These are phyloP conservation scores for Petunia hybrid DNA, from an alignment of 305 asterid species.

Conservation along the genomic window DNA sequence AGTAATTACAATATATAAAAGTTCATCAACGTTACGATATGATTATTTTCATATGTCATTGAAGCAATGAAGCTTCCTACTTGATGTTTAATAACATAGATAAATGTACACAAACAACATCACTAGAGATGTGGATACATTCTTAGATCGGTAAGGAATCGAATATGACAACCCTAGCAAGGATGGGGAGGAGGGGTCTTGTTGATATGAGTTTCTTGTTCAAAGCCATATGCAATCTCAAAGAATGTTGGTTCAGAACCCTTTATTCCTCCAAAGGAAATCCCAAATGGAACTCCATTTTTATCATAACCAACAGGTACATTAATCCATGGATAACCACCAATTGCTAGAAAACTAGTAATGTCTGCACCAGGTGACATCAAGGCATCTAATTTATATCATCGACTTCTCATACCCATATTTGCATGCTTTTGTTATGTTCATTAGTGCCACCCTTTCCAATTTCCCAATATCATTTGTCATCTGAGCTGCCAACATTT, in stretches of 20 bases:
- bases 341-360: background rate
- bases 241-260: slow-evolving; percentile 56
- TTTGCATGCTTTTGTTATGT: slow-evolving; percentile 44
- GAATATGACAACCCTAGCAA: background rate
- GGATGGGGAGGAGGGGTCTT: slow-evolving; percentile 52
- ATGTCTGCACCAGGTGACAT: slow-evolving; percentile 35
- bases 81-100: no score
- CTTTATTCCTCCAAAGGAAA: slow-evolving; percentile 57
- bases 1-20: background rate
- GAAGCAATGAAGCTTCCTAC: background rate
- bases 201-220: slow-evolving; percentile 61
- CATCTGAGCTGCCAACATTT: slow-evolving; percentile 55
- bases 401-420: slow-evolving; percentile 65
- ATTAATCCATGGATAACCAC: no score
- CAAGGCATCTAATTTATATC: slow-evolving; percentile 63
- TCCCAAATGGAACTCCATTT: slow-evolving; percentile 20
- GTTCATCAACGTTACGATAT: background rate
- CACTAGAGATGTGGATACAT: background rate
- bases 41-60: background rate
- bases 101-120: no score
- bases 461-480: slow-evolving; percentile 58
- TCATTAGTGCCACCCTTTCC: slow-evolving; percentile 51
- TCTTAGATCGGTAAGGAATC: background rate
- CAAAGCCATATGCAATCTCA: slow-evolving; percentile 63
- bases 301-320: no score